These are phyloP conservation scores for Auricularia auricula-judae DNA, from an alignment of 768 basidiomycete species.

Conservation along the genomic window DNA sequence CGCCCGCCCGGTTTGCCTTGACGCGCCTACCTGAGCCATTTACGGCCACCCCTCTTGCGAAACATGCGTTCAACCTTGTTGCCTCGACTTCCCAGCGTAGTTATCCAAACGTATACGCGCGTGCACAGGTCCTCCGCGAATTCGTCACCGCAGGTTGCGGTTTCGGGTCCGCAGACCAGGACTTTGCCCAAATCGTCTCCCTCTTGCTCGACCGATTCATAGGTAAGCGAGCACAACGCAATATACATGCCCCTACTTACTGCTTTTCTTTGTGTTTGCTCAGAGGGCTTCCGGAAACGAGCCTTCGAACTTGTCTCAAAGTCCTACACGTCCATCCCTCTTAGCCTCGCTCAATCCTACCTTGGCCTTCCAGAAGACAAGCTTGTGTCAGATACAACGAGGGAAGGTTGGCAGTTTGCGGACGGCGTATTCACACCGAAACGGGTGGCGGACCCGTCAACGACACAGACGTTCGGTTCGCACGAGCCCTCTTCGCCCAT, in stretches of 20 bases:
- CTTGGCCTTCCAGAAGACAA: constrained; percentile 34
- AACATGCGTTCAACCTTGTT: constrained; percentile 35
- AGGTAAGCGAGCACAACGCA: constrained; percentile 26
- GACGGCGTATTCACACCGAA: background rate
- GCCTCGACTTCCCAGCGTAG: constrained; percentile 43
- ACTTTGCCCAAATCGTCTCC: constrained; percentile 34
- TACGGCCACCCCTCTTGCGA: constrained; percentile 31
- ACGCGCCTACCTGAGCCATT: constrained; percentile 43
- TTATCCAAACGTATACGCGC: constrained; percentile 44
- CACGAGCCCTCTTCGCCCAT: background rate
- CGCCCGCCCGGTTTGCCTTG: constrained; percentile 49
- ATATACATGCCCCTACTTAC: background rate
- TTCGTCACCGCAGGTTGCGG: constrained; percentile 27
- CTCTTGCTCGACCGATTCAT: constrained; percentile 38
- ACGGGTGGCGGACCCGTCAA: background rate
- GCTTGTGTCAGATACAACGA: constrained; percentile 21
- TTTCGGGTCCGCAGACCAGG: constrained; percentile 29
- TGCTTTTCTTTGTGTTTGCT: background rate
- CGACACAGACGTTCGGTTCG: background rate
- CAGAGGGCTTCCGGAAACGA: constrained; percentile 49
- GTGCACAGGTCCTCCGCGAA: constrained; percentile 30
- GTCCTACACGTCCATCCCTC: constrained; percentile 53
- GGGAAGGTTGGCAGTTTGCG: constrained; percentile 1
- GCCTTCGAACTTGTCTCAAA: constrained; percentile 45
- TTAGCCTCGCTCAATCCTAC: constrained; percentile 44